These are phyloP conservation scores for Saturnispora halmiae DNA, from an alignment of 805 yeast species.

Conservation along the genomic window DNA sequence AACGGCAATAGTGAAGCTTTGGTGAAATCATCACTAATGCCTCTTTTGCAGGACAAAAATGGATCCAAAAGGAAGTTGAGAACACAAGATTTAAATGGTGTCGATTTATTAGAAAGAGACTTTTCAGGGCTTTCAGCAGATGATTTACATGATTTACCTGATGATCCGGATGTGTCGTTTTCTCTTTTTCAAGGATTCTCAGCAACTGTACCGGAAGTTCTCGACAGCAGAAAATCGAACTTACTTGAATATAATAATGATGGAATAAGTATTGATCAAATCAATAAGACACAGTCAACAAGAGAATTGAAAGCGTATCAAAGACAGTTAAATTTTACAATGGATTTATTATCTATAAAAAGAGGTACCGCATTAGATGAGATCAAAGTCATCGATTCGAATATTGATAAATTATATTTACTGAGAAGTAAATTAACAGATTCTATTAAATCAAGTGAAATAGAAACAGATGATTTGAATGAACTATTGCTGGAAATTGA, in stretches of 20 bases:
- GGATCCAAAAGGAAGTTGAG: constrained; percentile 7
- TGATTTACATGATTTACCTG: constrained; percentile 46
- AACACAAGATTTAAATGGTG: constrained; percentile 5
- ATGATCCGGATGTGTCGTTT: constrained; percentile 23
- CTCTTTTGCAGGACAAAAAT: constrained; percentile 10
- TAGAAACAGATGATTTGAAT: constrained; percentile 49
- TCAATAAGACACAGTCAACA: constrained; percentile 35
- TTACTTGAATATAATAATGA: constrained; percentile 8
- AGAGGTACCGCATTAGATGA: constrained; percentile 59
- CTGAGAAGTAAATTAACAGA: constrained; percentile 48
- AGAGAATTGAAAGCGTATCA: constrained; percentile 6
- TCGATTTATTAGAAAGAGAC: constrained; percentile 28
- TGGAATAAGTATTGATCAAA: constrained; percentile 33
- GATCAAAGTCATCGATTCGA: constrained; percentile 52
- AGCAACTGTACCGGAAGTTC: constrained; percentile 46
- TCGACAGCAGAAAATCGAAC: constrained; percentile 29
- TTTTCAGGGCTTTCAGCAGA: constrained; percentile 53
- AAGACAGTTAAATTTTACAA: constrained; percentile 31
- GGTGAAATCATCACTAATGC: constrained; percentile 9
- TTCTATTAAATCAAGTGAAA: constrained; percentile 51
- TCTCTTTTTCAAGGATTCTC: constrained; percentile 64
- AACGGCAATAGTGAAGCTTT: constrained; percentile 14
- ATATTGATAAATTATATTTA: constrained; percentile 42
- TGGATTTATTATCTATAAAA: constrained; percentile 51
- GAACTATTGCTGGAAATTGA: constrained; percentile 36